phyloP scores from a whole-genome alignment of 331 rosid species.

The Rhamnella rubrinervis region DNA sequence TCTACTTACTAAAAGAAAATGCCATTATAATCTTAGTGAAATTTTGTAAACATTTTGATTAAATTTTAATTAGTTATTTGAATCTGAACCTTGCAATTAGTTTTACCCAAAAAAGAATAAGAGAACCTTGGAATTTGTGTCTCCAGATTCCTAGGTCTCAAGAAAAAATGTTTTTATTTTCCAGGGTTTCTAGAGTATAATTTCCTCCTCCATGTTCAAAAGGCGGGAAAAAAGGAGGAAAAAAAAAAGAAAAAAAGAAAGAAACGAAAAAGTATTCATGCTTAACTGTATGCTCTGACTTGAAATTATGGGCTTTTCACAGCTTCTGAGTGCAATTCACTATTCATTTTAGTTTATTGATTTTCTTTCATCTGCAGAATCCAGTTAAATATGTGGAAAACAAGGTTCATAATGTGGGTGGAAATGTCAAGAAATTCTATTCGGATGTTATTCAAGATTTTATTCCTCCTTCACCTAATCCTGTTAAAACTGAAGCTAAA shows the following conservation, averaged over 20 bases:
- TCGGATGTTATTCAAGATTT: conserved; percentile 66
- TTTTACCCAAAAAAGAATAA: too few relatives aligned
- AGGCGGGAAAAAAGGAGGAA: background rate
- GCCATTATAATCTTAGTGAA: too few relatives aligned
- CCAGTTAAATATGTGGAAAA: conserved; percentile 66
- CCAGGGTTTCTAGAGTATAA: too few relatives aligned
- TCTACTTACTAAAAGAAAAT: too few relatives aligned
- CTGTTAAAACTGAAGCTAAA: conserved; percentile 39
- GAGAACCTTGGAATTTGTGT: too few relatives aligned
- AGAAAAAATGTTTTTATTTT: too few relatives aligned
- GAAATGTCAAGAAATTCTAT: conserved; percentile 60
- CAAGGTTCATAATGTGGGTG: conserved; percentile 68
- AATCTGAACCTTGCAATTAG: too few relatives aligned
- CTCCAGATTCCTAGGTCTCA: too few relatives aligned
- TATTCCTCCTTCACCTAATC: conserved; percentile 35
- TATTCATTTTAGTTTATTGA: conserved; percentile 13
- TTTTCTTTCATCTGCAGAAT: conserved; percentile 49
- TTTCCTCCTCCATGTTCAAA: too few relatives aligned
- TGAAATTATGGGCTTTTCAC: conserved; percentile 9
- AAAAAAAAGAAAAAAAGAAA: too few relatives aligned
- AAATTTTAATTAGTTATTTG: too few relatives aligned
- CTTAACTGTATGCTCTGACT: background rate
- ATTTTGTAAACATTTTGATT: too few relatives aligned
- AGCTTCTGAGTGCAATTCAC: conserved; percentile 18
- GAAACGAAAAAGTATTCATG: background rate